A percentile compares a stretch with the other conserved stretches of the same genome.
Conservation (phyloP, 345 rosid genomes). For the Hypericum perforatum region DNA sequence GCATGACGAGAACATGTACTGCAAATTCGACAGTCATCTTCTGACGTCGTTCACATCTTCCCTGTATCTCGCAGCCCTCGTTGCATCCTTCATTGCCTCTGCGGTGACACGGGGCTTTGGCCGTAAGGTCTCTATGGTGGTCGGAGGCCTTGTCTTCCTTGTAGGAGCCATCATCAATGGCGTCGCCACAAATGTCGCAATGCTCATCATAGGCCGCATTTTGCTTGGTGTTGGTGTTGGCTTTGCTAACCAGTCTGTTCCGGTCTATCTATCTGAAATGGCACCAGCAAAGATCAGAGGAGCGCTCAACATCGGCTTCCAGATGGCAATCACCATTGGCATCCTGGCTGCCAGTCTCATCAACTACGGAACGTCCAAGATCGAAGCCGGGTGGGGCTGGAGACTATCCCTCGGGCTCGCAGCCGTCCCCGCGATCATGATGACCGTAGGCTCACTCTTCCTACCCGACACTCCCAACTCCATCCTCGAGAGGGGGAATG, state of each 20-base stretch:
- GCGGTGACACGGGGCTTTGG: slow-evolving; percentile 42
- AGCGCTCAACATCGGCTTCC: slow-evolving; percentile 73
- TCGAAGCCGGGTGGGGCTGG: slow-evolving; percentile 62
- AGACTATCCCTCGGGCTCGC: slow-evolving; percentile 62
- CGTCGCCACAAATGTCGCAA: slow-evolving; percentile 34
- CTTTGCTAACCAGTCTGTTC: slow-evolving; percentile 81
- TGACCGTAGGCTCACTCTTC: slow-evolving; percentile 48
- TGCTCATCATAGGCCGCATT: slow-evolving; percentile 60
- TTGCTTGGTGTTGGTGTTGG: slow-evolving; percentile 81
- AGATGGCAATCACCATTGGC: slow-evolving; percentile 65
- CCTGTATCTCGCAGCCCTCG: slow-evolving; percentile 59
- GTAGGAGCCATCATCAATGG: slow-evolving; percentile 55
- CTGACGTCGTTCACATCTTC: slow-evolving; percentile 73
- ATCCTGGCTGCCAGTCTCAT: slow-evolving; percentile 55
- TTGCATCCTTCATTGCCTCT: slow-evolving; percentile 63
- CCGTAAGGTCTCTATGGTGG: slow-evolving; percentile 54
- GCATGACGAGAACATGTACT: slow-evolving; percentile 40
- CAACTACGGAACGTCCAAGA: slow-evolving; percentile 46
- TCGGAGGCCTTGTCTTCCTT: slow-evolving; percentile 52
- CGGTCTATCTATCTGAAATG: slow-evolving; percentile 74
- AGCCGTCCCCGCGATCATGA: slow-evolving; percentile 54
- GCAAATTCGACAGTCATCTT: slow-evolving; percentile 60
- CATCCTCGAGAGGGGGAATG: slow-evolving; percentile 52
- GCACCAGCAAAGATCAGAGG: slow-evolving; percentile 68
- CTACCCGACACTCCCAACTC: slow-evolving; percentile 79